Conservation (phyloP, 1,284 basidiomycete species). For the Phenoliferia sp. region DNA sequence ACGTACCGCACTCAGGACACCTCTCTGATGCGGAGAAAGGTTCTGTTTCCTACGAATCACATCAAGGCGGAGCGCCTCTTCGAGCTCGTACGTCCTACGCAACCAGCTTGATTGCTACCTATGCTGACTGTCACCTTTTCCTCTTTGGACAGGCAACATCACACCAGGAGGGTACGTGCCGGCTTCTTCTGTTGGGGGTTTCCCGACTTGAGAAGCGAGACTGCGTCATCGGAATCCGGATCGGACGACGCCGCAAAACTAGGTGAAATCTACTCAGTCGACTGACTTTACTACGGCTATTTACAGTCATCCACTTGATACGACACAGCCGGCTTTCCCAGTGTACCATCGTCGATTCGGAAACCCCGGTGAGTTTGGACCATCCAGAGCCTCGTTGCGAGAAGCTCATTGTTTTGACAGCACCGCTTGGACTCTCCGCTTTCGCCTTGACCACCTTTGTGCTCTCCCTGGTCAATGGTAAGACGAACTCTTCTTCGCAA, state of each 20-base stretch:
- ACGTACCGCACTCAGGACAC: too few relatives aligned
- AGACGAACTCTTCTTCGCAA: neutral
- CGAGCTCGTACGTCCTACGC: neutral
- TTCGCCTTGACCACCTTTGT: constrained; percentile 54
- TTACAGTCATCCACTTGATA: constrained; percentile 47
- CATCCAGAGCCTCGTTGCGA: neutral
- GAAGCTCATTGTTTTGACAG: constrained; percentile 23
- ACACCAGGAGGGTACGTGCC: constrained; percentile 6
- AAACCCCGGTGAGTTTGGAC: neutral
- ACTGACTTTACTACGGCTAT: neutral
- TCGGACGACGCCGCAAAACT: too few relatives aligned
- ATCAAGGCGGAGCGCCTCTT: neutral
- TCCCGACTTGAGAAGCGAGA: too few relatives aligned
- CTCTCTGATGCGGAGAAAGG: too few relatives aligned
- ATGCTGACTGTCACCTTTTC: neutral
- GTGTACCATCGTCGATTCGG: constrained; percentile 35
- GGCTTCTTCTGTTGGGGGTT: neutral
- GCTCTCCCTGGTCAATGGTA: constrained; percentile 45
- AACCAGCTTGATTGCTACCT: neutral
- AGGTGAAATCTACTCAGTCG: neutral
- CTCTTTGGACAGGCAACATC: constrained; percentile 3
- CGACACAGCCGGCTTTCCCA: constrained; percentile 41
- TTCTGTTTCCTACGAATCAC: neutral
- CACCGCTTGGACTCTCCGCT: constrained; percentile 49
- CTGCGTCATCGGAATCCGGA: neutral